These are phyloP conservation scores for Candida wancherniae DNA, from an alignment of 805 yeast species.

Conservation along the genomic window DNA sequence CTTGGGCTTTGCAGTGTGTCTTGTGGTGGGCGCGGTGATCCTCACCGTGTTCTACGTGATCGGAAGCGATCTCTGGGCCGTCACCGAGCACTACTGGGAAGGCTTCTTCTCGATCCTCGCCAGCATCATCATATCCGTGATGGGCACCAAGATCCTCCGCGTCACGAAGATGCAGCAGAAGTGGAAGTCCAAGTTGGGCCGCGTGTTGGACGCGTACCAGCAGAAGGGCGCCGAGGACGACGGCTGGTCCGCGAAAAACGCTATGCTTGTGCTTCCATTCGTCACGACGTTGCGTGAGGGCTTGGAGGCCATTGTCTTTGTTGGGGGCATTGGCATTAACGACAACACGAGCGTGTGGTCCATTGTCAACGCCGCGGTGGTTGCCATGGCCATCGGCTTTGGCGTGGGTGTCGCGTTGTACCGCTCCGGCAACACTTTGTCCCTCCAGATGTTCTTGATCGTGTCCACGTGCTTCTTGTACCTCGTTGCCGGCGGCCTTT, in stretches of 20 bases:
- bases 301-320: constrained; percentile 83
- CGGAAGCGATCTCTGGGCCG: constrained; percentile 42
- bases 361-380: constrained; percentile 56
- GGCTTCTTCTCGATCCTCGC: constrained; percentile 42
- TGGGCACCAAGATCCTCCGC: constrained; percentile 43
- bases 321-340: constrained; percentile 85
- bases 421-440: constrained; percentile 72
- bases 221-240: constrained; percentile 17
- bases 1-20: constrained; percentile 35
- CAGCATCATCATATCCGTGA: constrained; percentile 40
- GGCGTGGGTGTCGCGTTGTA: constrained; percentile 64
- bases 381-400: constrained; percentile 57
- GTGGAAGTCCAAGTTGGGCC: constrained; percentile 38
- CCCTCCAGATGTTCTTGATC: constrained; percentile 69
- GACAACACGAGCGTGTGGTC: constrained; percentile 52
- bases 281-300: constrained; percentile 87
- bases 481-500: constrained; percentile 79
- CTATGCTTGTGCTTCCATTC: constrained; percentile 74
- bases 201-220: constrained; percentile 22
- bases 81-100: constrained; percentile 47
- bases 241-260: constrained; percentile 49
- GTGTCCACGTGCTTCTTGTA: constrained; percentile 76
- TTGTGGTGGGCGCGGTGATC: constrained; percentile 37
- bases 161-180: constrained; percentile 42
- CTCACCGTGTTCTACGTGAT: constrained; percentile 36